These are phyloP conservation scores for Trypanosoma scelopori DNA, from an alignment of 208 protist species.

Conservation along the genomic window DNA sequence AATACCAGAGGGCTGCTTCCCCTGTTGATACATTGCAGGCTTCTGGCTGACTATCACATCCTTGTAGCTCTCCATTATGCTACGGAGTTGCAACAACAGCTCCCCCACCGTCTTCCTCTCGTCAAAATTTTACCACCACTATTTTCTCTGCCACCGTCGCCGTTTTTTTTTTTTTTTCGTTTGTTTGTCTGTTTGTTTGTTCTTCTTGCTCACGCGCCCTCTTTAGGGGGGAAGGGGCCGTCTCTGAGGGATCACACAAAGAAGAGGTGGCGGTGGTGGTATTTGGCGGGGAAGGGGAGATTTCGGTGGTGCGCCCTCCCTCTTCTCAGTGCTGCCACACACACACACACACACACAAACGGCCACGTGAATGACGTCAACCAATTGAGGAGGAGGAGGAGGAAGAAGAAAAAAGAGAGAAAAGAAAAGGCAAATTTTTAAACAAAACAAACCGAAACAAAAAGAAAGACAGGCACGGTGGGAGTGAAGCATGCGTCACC, in stretches of 20 bases:
- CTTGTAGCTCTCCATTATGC: conserved; percentile 82
- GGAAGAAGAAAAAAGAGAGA: neutral
- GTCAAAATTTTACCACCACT: neutral
- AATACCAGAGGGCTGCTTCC: conserved; percentile 38
- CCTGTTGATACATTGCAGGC: conserved; percentile 69
- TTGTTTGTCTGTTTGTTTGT: no score
- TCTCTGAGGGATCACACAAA: no score
- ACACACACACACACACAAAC: no score
- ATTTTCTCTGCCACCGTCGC: neutral
- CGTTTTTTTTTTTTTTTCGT: neutral
- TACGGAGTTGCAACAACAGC: neutral
- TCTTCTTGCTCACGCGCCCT: no score
- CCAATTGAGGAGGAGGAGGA: no score
- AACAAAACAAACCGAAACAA: conserved; percentile 13
- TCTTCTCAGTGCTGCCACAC: no score
- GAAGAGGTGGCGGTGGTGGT: no score
- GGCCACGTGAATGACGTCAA: no score
- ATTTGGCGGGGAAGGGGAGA: no score
- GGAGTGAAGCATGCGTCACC: neutral
- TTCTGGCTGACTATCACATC: conserved; percentile 89
- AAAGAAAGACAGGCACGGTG: neutral
- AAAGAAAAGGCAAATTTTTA: neutral
- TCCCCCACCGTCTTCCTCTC: neutral
- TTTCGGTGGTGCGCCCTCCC: no score
- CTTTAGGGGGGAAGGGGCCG: no score